These are phyloP conservation scores for Macrophomina tecta DNA, from an alignment of 2,329 filamentous ascomycete species.

Conservation along the genomic window DNA sequence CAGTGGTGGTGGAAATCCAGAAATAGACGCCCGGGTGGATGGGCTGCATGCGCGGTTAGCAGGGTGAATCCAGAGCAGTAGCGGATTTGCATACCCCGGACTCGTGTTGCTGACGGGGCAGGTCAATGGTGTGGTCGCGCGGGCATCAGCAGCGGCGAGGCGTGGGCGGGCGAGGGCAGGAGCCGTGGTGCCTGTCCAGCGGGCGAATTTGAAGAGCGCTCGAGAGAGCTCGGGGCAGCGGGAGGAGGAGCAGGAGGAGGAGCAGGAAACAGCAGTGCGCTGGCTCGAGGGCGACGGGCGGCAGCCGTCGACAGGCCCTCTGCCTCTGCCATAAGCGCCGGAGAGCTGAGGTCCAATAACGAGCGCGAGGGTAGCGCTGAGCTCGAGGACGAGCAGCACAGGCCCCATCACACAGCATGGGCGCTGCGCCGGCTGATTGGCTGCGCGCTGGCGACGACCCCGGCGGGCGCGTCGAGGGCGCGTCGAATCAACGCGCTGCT, in stretches of 20 bases:
- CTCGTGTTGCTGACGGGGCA: constrained; percentile 6
- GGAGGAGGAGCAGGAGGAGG: not conserved
- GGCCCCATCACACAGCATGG: constrained; percentile 13
- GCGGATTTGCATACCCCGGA: constrained; percentile 10
- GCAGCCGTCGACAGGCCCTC: not conserved
- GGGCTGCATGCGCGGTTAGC: constrained; percentile 21
- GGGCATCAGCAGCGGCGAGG: not conserved
- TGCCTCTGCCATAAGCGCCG: constrained; percentile 10
- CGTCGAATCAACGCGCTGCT: constrained; percentile 6
- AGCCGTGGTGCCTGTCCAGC: not conserved
- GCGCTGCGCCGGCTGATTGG: not conserved
- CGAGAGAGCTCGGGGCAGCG: not conserved
- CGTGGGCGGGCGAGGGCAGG: not conserved
- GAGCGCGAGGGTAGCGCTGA: constrained; percentile 13
- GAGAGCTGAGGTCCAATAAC: constrained; percentile 10
- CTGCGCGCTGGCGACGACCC: not conserved
- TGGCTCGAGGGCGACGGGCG: constrained; percentile 5
- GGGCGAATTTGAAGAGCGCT: not conserved
- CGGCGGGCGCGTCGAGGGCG: not conserved
- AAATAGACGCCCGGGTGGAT: constrained; percentile 27
- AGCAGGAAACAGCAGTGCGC: not conserved
- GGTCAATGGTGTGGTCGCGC: not conserved
- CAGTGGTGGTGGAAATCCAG: constrained; percentile 19
- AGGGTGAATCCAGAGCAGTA: not conserved
- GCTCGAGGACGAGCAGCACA: constrained; percentile 9